Evolutionary conservation across 192 early-diverging fungal genomes (phyloP).

Genomic region (Linnemannia schmuckeri): DNA sequence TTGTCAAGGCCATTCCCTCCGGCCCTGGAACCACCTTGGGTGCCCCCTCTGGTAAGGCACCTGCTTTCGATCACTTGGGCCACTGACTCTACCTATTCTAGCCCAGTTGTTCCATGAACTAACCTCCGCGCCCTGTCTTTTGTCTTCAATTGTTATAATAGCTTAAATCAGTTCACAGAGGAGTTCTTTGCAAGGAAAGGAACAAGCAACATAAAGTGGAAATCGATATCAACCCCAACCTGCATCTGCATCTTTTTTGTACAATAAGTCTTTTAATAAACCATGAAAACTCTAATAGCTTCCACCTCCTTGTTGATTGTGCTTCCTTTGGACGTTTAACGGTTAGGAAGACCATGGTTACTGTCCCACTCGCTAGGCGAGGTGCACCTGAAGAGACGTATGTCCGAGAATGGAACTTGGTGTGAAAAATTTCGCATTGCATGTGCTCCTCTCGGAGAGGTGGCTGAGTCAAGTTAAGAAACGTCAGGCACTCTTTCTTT

Average conservation of each 20-base stretch:
- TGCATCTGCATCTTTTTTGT: constrained; percentile 44
- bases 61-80: not conserved
- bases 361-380: too few species aligned
- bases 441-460: not conserved
- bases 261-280: constrained; percentile 19
- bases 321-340: not conserved
- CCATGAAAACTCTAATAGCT: not conserved
- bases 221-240: constrained; percentile 27
- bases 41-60: constrained; percentile 47
- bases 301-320: not conserved
- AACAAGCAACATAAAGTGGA: constrained; percentile 1
- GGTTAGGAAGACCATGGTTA: too few species aligned
- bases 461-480: constrained; percentile 1
- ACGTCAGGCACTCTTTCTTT: not conserved
- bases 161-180: constrained; percentile 12
- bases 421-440: not conserved
- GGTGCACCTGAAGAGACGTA: not conserved
- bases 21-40: constrained; percentile 51
- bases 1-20: constrained; percentile 52
- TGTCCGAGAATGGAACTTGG: not conserved
- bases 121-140: not conserved
- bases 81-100: too few species aligned
- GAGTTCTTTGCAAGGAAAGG: not conserved
- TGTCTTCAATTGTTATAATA: not conserved
- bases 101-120: not conserved